These are phyloP conservation scores for Tillandsia leiboldiana DNA, from an alignment of 176 grass and related monocot genomes.

Conservation along the genomic window DNA sequence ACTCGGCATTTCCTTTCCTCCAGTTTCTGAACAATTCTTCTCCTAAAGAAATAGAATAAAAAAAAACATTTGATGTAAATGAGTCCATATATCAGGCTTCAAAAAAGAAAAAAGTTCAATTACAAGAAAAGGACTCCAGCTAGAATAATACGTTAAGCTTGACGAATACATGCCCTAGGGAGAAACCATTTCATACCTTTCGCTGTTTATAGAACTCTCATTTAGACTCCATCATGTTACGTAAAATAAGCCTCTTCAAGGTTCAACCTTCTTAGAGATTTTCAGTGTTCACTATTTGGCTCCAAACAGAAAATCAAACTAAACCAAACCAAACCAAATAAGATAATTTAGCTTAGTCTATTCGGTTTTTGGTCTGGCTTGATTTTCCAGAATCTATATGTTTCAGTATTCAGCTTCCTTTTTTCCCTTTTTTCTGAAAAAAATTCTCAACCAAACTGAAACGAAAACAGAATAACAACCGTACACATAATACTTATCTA, in stretches of 20 bases:
- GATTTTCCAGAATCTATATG: no score
- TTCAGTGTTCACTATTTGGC: no score
- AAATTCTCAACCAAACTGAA: no score
- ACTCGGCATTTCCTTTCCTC: constrained; percentile 21
- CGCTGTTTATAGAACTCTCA: constrained; percentile 48
- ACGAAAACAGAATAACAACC: no score
- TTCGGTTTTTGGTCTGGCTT: no score
- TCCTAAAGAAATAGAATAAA: constrained; percentile 36
- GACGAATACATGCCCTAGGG: not conserved
- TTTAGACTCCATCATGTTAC: constrained; percentile 32
- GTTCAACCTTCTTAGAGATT: constrained; percentile 19
- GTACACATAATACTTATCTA: no score
- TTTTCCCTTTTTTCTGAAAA: no score
- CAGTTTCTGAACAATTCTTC: constrained; percentile 10
- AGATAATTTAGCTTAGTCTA: no score
- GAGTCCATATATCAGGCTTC: not conserved
- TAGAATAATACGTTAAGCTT: not conserved
- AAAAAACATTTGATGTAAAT: constrained; percentile 2
- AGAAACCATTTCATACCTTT: constrained; percentile 35
- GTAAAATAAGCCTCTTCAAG: constrained; percentile 37
- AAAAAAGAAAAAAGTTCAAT: not conserved
- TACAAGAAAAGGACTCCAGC: constrained; percentile 1
- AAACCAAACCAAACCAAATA: no score
- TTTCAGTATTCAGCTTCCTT: no score
- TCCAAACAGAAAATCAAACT: no score